Evolutionary conservation across 2,329 filamentous ascomycete genomes (phyloP).

Genomic region (Huntiella omanensis): DNA sequence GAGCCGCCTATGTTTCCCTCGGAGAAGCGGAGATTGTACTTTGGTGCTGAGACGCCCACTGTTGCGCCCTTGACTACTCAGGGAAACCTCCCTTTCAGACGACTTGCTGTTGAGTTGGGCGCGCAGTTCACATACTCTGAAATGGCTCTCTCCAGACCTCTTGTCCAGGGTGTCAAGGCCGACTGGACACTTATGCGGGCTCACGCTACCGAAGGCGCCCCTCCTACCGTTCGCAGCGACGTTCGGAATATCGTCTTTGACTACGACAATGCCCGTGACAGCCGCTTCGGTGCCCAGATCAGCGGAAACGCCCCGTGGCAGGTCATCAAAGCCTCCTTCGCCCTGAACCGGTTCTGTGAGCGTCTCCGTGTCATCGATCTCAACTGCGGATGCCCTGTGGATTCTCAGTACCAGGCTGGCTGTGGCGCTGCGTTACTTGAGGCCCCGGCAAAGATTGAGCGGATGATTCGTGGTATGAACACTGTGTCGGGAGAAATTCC

Average conservation of each 20-base stretch:
- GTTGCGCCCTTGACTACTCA: constrained; percentile 93
- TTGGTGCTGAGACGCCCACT: constrained; percentile 79
- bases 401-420: constrained; percentile 74
- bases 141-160: constrained; percentile 84
- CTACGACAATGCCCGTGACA: constrained; percentile 67
- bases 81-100: constrained; percentile 84
- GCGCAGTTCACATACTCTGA: constrained; percentile 93
- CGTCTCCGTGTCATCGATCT: constrained; percentile 80
- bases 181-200: constrained; percentile 95
- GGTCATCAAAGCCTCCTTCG: constrained; percentile 73
- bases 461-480: constrained; percentile 93
- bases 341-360: constrained; percentile 57
- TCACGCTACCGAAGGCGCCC: constrained; percentile 60
- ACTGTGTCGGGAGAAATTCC: constrained; percentile 76
- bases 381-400: constrained; percentile 95
- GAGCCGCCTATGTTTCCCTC: constrained; percentile 78
- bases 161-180: constrained; percentile 73
- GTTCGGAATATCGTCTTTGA: constrained; percentile 36
- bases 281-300: constrained; percentile 85
- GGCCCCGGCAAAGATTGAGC: constrained; percentile 68
- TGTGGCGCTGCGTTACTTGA: constrained; percentile 89
- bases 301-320: constrained; percentile 84
- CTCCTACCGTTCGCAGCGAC: constrained; percentile 44
- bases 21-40: constrained; percentile 87
- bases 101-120: constrained; percentile 74